Percentiles rank a stretch among this genome's conserved stretches.
These are phyloP conservation scores for Lupinus albus DNA, from an alignment of 306 rosid species.

Conservation along the genomic window DNA sequence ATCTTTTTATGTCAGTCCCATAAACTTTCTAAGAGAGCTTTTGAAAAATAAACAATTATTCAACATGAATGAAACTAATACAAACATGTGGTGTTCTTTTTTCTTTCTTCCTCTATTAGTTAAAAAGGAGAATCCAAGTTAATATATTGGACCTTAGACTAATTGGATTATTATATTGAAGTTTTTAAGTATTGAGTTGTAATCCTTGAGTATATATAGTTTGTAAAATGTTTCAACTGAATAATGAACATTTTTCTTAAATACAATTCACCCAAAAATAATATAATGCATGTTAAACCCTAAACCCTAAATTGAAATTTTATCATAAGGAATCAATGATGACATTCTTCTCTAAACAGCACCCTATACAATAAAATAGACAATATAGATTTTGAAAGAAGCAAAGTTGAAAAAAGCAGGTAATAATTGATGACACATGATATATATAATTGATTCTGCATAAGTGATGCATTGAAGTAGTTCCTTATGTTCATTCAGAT, in stretches of 20 bases:
- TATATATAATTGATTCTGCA: background rate
- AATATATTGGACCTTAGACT: background rate
- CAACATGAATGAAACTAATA: no score
- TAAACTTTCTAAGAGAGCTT: no score
- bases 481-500: background rate
- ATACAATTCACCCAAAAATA: background rate
- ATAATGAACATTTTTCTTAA: background rate
- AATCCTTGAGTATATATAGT: background rate
- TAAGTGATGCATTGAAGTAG: background rate
- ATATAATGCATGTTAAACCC: background rate
- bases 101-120: background rate
- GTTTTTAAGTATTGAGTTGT: background rate
- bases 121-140: constrained; percentile 30
- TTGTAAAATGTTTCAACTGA: background rate
- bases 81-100: background rate
- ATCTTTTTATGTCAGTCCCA: no score
- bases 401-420: background rate
- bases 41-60: no score
- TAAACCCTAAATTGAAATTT: no score
- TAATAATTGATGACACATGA: background rate
- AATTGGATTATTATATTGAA: background rate
- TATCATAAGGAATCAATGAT: background rate
- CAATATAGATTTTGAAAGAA: background rate
- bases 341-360: constrained; percentile 9
- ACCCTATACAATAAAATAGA: background rate